phyloP scores from a whole-genome alignment of 2,329 filamentous ascomycete species.

The Colletotrichum zoysiae region DNA sequence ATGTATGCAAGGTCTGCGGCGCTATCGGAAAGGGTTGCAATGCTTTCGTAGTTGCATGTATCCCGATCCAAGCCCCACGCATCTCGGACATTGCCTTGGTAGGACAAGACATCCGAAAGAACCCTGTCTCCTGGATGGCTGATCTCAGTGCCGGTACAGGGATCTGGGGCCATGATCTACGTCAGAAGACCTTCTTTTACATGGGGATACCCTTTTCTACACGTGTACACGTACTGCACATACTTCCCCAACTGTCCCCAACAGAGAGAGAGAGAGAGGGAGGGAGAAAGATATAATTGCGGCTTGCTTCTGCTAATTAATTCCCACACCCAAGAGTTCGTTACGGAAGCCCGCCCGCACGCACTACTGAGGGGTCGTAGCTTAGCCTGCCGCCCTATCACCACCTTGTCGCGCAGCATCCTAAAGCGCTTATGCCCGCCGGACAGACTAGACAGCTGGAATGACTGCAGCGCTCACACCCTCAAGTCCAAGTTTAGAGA shows the following conservation, averaged over 20 bases:
- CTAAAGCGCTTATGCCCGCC: conserved; percentile 24
- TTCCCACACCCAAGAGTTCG: conserved; percentile 25
- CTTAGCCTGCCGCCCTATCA: conserved; percentile 25
- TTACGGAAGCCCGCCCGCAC: conserved; percentile 5
- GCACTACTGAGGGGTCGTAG: conserved; percentile 19
- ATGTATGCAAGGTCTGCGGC: not conserved
- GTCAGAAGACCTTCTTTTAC: conserved; percentile 35
- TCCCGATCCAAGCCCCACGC: conserved; percentile 28
- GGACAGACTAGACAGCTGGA: conserved; percentile 9
- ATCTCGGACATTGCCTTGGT: conserved; percentile 33
- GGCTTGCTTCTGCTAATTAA: not conserved
- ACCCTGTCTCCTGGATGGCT: conserved; percentile 24
- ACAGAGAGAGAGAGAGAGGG: not conserved
- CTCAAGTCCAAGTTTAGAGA: conserved; percentile 22
- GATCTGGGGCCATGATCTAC: conserved; percentile 33
- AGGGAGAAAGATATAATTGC: not conserved
- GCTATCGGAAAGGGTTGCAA: not conserved
- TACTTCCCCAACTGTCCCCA: not conserved
- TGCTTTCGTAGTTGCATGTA: conserved; percentile 4
- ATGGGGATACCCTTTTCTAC: not conserved
- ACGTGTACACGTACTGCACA: not conserved
- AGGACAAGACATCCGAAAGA: conserved; percentile 35
- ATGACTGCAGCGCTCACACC: conserved; percentile 15
- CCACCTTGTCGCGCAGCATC: conserved; percentile 6
- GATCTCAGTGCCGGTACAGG: conserved; percentile 29